Evolutionary conservation across 345 rosid genomes (phyloP), one percentile per base, ranked within the genome.

Genomic region (Mercurialis annua): DNA sequence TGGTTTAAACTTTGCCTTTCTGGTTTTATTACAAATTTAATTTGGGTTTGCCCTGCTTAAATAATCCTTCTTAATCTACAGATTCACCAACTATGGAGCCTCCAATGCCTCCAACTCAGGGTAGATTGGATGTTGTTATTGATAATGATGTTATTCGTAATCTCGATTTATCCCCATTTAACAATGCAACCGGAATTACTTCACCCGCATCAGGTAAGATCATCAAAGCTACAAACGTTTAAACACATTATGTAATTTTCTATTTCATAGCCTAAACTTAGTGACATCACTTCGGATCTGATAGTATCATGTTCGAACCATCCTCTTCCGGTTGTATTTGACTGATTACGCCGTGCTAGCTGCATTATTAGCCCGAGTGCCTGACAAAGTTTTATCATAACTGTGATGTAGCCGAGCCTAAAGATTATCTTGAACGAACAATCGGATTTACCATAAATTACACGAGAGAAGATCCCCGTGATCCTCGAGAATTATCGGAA

Each of bases 391-490:
- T 26, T 47, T 59, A 23, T 1, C 49, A 7, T 1, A 0, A 31
- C 30, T 11, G 21, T 66, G 48, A 20, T 70, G 47, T 43, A 90
- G 96, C 73, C 51, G 81, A 85, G 60, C 85, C 96, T 29, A 87
- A 80, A 65, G 75, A 59, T 43, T 92, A 75, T 77, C 70, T 92
- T 29, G 92, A 85, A 49, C 77, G 83, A 6, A 85, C 76, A 47
- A 86, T 92, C 26, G 97, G 98, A 6, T 92, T 92, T 74, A 87
- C 79, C 12, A 85, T 90, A 14, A 80, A 85, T 33, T 90, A 92
- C 71, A 75, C 38, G 0, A 85, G 90, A 83, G 92, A 84, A 62
- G 96, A 92, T 55, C 85, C 87, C 0, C 43, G 65, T 23, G 96
- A 92, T 61, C 89, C 82, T 0, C 76, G 97, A 47, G 98, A 92